Base-by-base conservation (phyloP, 108 stramenopile species). In the Cylindrotheca closterium region DNA sequence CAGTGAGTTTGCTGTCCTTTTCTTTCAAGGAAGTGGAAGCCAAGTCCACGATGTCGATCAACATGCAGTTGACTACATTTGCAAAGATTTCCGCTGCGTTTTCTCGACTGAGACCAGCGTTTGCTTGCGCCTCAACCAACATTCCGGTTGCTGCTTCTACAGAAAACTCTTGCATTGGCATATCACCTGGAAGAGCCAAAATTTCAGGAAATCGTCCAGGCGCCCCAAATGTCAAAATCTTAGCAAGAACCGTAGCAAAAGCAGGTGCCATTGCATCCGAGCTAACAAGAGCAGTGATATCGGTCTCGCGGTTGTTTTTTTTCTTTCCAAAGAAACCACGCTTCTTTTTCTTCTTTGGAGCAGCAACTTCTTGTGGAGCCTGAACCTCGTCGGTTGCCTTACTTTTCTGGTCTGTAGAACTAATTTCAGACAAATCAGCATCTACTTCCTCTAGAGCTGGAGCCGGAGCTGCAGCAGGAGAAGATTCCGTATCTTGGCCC, bases 41-140 rank as follows among this genome's bases (percentile, higher is more conserved):
- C 8, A 92, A 71, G 63, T 95, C 93, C 26, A 95, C 71, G 48
- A 95, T 92, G 51, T 92, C 89, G 51, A 95, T 90, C 25, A 95
- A 70, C 90, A 95, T 90, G 68, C 90, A 92, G 57, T 95, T 90
- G 24, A 92, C 88, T 27, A 95, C 88, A 32, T 81, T 80, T 15
- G 91, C 93, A 71, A 95, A 95, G 17, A 82, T 64, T 74, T 95
- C 90, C 24, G 88, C 89, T 26, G 87, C 79, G 47, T 83, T 65
- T 54, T 82, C 82, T n/a, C 87, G 77, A 0, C 82, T 68, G 12
- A 91, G 58, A 21, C 73, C 85, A 0, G 79, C 72, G 5, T 73
- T 67, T 18, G 26, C 54, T 32, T 70, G 62, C 1, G 80, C 65
- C 18, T 88, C 62, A 10, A 51, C 56, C 15, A 93, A 64, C 42